These are phyloP conservation scores for Spiraea crenata DNA, from an alignment of 331 rosid genomes.

Conservation along the genomic window DNA sequence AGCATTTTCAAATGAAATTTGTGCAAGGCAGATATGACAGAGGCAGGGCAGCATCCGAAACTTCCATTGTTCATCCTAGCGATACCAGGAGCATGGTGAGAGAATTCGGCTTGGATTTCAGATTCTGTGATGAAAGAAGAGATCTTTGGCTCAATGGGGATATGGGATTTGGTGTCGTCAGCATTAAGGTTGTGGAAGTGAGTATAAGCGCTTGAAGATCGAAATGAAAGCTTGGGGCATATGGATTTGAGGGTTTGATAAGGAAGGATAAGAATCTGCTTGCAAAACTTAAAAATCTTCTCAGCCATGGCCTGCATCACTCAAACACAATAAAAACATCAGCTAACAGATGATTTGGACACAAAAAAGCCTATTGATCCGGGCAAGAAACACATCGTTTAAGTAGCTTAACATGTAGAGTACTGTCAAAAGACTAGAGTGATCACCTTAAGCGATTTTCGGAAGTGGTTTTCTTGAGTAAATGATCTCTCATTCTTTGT, in stretches of 20 bases:
- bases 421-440: too few species aligned
- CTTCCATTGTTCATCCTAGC: slow-evolving; percentile 36
- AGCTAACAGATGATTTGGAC: background rate
- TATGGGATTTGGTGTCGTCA: background rate
- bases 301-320: background rate
- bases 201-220: background rate
- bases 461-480: background rate
- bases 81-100: slow-evolving; percentile 18
- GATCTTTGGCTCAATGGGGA: background rate
- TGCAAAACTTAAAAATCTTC: background rate
- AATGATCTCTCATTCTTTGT: background rate
- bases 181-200: background rate
- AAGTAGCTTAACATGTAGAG: too few species aligned
- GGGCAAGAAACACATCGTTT: too few species aligned
- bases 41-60: slow-evolving; percentile 31
- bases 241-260: slow-evolving; percentile 1
- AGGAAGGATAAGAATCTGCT: background rate
- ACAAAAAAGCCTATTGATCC: too few species aligned
- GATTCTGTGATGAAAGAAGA: slow-evolving; percentile 1
- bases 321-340: background rate
- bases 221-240: slow-evolving; percentile 7
- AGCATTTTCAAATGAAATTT: slow-evolving; percentile 26
- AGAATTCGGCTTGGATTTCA: slow-evolving; percentile 19
- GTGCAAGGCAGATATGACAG: slow-evolving; percentile 21
- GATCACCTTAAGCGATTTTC: background rate